A percentile compares a stretch with the other conserved stretches of the same genome.
These are phyloP conservation scores for Ochromonas danica DNA, from an alignment of 108 stramenopile species.

Conservation along the genomic window DNA sequence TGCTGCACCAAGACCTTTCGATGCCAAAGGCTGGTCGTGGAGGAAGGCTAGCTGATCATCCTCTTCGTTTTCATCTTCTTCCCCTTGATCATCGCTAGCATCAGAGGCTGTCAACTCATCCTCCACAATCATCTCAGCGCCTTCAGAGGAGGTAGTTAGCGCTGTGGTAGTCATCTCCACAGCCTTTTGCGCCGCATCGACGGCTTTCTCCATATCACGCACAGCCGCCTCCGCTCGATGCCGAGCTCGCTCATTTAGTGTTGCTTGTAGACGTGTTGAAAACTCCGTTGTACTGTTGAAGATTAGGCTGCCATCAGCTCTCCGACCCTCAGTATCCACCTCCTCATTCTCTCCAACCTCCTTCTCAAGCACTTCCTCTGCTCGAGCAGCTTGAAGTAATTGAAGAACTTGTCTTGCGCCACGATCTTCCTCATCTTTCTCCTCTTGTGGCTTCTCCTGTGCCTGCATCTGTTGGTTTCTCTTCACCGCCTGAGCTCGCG, in stretches of 20 bases:
- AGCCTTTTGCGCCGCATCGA: not conserved
- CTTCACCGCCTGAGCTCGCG: conserved; percentile 46
- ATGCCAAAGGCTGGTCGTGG: conserved; percentile 46
- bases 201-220: not conserved
- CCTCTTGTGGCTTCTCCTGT: conserved; percentile 4
- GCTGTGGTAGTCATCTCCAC: not conserved
- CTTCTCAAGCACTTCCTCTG: not conserved
- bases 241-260: not conserved
- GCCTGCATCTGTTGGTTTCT: conserved; percentile 14
- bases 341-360: not conserved
- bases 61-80: conserved; percentile 43
- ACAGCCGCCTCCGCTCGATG: not conserved
- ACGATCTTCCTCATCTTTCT: conserved; percentile 27
- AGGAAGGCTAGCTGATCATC: conserved; percentile 44
- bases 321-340: conserved; percentile 8
- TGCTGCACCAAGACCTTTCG: conserved; percentile 48
- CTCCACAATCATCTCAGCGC: not conserved
- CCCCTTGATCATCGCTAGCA: conserved; percentile 37
- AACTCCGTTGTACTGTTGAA: conserved; percentile 55
- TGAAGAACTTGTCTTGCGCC: not conserved
- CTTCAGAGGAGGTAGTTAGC: not conserved
- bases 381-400: not conserved
- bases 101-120: conserved; percentile 31
- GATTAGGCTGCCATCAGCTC: conserved; percentile 39
- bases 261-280: conserved; percentile 40